A percentile compares a stretch with the other conserved stretches of the same genome.
These are phyloP conservation scores for Draba incana DNA, from an alignment of 345 rosid genomes.

Conservation along the genomic window DNA sequence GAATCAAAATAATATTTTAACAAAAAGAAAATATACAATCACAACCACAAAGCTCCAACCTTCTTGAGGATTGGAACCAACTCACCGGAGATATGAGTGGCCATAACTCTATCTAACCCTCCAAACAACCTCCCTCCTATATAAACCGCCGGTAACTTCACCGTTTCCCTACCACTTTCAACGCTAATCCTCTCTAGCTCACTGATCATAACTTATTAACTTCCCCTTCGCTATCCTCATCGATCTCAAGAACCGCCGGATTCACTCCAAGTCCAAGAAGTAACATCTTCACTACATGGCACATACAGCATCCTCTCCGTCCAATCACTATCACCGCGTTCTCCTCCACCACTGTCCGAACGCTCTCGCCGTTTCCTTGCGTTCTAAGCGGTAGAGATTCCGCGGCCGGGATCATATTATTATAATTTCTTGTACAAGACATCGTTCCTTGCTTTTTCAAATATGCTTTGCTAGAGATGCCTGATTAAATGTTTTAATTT, in stretches of 20 bases:
- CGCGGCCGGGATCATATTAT: conserved; percentile 24
- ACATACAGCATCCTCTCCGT: conserved; percentile 73
- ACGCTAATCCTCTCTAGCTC: conserved; percentile 42
- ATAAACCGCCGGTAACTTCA: conserved; percentile 73
- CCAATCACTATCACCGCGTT: conserved; percentile 69
- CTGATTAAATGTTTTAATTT: no score
- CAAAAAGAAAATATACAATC: no score
- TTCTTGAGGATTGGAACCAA: no score
- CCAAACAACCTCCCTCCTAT: conserved; percentile 86
- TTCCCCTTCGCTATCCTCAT: conserved; percentile 53
- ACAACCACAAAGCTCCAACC: no score
- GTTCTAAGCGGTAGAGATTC: conserved; percentile 22
- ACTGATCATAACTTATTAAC: no score
- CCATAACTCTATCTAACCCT: conserved; percentile 81
- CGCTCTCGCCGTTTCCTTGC: conserved; percentile 30
- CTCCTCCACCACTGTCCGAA: conserved; percentile 50
- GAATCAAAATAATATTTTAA: no score
- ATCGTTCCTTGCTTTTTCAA: conserved; percentile 62
- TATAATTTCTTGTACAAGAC: conserved; percentile 47
- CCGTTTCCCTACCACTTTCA: conserved; percentile 26
- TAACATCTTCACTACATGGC: conserved; percentile 69
- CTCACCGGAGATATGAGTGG: no score
- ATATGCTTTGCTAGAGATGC: no score
- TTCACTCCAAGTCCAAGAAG: conserved; percentile 76
- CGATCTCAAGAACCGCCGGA: conserved; percentile 66